Base-by-base conservation (phyloP, 352 stramenopile genomes). In the Globisporangium emineosum region DNA sequence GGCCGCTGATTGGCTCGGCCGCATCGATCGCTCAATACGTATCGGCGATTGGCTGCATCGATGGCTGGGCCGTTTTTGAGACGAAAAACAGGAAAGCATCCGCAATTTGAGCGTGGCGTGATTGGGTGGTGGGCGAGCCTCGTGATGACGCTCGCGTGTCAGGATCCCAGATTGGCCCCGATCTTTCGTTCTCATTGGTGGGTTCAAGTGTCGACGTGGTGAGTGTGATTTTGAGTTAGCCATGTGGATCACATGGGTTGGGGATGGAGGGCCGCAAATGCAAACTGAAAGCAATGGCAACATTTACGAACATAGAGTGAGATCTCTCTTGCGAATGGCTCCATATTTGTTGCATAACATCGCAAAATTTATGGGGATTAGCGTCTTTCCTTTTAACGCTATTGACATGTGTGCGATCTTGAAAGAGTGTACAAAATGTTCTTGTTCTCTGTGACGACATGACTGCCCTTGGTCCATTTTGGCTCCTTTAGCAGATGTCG, bases 151-250 rank as follows among this genome's bases (percentile, higher is more conserved):
- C 19, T 10, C 8, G 23, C 13, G 35, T 29, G 55, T 61, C 55
- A 61, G 21, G 37, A 23, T 23, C 10, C 15, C 10, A n/a, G 21
- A 61, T 61, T 61, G 8, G 55, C 10, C 17, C 17, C 12, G 15
- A 40, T 52, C 13, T 35, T 19, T 12, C 29, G 37, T 27, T 61
- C 37, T 32, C 23, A 61, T 61, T 61, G 55, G 55, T 32, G 55
- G 37, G 23, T 52, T 61, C 23, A 21, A 8, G 25, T 43, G 55
- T 61, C 33, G 55, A 60, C 55, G 33, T 33, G 47, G 43, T 43
- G 37, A n/a, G n/a, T n/a, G n/a, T n/a, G n/a, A n/a, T n/a, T n/a
- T n/a, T n/a, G n/a, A 61, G 55, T 51, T 35, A 61, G 55, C 55
- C 55, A 60, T 60, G 27, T 23, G 32, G 47, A 6, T n/a, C n/a